These are phyloP conservation scores for Phylloporus sp. DNA, from an alignment of 768 basidiomycete species.

Conservation along the genomic window DNA sequence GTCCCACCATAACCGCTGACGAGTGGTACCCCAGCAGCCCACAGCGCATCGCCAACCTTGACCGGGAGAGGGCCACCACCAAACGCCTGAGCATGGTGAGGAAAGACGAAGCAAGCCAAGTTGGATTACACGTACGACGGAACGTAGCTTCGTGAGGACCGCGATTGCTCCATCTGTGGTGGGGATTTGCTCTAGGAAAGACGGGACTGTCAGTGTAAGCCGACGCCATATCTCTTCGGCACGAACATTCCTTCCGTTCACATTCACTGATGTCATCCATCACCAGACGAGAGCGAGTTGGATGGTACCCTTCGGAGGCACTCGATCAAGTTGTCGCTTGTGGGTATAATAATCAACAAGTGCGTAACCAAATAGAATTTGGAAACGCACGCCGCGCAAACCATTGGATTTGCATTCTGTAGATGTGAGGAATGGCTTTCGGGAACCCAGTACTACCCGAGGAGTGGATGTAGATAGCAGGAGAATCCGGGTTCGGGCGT, in stretches of 20 bases:
- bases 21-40: conserved; percentile 32
- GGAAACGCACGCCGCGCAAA: conserved; percentile 29
- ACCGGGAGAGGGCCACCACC: conserved; percentile 39
- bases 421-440: conserved; percentile 37
- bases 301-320: conserved; percentile 28
- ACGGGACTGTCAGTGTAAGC: conserved; percentile 38
- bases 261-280: too few relatives aligned
- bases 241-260: too few relatives aligned
- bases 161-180: conserved; percentile 21
- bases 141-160: conserved; percentile 22
- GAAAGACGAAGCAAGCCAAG: fast-evolving
- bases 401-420: conserved; percentile 33
- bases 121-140: conserved; percentile 25
- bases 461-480: conserved; percentile 19
- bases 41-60: conserved; percentile 33
- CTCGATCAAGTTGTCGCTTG: conserved; percentile 38
- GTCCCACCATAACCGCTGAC: conserved; percentile 36
- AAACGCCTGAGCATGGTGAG: conserved; percentile 24
- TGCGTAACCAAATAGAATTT: not conserved
- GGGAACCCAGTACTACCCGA: conserved; percentile 45
- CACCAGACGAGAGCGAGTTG: conserved; percentile 27
- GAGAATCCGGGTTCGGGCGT: conserved; percentile 9
- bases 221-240: too few relatives aligned
- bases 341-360: conserved; percentile 23
- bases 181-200: conserved; percentile 38